These are phyloP conservation scores for Lactifluus pinguis DNA, from an alignment of 768 basidiomycete species.

Conservation along the genomic window DNA sequence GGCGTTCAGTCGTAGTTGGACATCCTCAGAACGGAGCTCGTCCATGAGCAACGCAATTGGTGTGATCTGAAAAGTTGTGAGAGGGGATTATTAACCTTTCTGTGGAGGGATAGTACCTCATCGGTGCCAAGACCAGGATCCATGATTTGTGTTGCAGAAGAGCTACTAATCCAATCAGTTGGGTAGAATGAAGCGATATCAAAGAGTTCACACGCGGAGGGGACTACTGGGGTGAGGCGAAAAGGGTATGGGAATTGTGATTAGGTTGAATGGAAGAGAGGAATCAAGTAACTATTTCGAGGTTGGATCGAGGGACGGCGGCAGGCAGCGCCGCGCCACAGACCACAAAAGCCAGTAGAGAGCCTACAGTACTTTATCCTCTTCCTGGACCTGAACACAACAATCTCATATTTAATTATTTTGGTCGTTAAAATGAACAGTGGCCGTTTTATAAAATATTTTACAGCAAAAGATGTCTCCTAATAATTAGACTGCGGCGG, in stretches of 20 bases:
- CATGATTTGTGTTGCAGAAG: constrained; percentile 2
- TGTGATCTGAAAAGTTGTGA: constrained; percentile 48
- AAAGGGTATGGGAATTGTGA: constrained; percentile 6
- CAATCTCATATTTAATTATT: background rate
- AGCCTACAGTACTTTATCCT: no score
- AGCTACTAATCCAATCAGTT: background rate
- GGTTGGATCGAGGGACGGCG: background rate
- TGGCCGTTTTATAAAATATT: background rate
- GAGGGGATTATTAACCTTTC: background rate
- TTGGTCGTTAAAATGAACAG: background rate
- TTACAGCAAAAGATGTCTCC: background rate
- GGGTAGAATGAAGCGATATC: background rate
- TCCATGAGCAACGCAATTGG: constrained; percentile 97
- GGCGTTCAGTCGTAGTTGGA: constrained; percentile 90
- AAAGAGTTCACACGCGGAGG: background rate
- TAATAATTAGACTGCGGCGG: constrained; percentile 1
- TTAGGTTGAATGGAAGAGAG: background rate
- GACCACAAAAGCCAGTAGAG: no score
- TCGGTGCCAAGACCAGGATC: constrained; percentile 48
- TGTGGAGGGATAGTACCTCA: constrained; percentile 39
- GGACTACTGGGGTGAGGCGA: background rate
- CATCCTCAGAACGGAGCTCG: constrained; percentile 96
- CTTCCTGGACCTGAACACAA: background rate
- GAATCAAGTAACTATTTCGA: background rate
- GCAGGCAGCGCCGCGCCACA: constrained; percentile 10